Evolutionary conservation across 1,139 yeast genomes (phyloP).

Genomic region (Candida buenavistaensis): DNA sequence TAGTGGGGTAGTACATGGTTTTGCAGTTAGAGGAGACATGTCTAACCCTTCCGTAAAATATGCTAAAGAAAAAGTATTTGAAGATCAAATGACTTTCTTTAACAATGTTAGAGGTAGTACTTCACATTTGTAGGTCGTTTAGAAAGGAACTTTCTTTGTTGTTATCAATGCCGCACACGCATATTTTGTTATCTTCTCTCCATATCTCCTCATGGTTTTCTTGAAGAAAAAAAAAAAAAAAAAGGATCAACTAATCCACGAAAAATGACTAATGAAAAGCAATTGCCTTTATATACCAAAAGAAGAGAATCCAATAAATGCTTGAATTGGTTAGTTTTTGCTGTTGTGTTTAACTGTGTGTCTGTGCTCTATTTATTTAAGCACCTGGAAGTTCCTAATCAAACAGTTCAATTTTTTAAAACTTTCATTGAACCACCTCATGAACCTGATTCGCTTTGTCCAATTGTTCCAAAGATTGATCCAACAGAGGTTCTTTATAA

Average conservation of each 20-base stretch:
- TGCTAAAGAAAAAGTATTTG: constrained; percentile 68
- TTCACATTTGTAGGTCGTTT: constrained; percentile 5
- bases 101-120: constrained; percentile 8
- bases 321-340: neutral
- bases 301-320: neutral
- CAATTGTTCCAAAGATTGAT: constrained; percentile 32
- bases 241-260: no score
- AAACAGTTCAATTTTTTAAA: neutral
- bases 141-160: no score
- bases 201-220: no score
- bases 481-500: constrained; percentile 25
- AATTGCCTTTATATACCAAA: neutral
- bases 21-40: constrained; percentile 71
- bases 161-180: no score
- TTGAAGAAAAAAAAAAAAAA: no score
- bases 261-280: neutral
- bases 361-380: no score
- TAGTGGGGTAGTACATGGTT: constrained; percentile 70
- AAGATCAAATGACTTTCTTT: constrained; percentile 50
- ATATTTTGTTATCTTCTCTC: no score
- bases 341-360: neutral
- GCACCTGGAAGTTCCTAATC: no score
- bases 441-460: constrained; percentile 33
- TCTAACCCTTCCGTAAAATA: constrained; percentile 51
- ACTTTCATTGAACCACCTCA: neutral